A percentile compares a stretch with the other conserved stretches of the same genome.
Conservation (phyloP, 2,329 filamentous ascomycete genomes). For the Xylariaceae sp. region DNA sequence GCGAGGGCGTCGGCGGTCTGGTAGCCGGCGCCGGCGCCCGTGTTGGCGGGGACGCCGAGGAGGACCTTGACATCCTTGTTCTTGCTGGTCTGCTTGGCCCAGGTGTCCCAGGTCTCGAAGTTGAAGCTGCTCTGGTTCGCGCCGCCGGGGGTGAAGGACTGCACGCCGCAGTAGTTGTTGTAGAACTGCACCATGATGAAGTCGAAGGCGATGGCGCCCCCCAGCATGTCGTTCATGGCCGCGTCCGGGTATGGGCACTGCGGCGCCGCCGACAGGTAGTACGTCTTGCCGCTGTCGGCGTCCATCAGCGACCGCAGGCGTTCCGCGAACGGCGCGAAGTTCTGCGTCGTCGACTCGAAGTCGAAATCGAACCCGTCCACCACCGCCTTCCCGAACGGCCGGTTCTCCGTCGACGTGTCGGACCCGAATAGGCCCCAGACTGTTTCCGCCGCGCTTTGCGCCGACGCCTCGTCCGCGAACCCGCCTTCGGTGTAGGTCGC, state of each 20-base stretch:
- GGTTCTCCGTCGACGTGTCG: constrained; percentile 48
- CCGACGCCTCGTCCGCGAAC: constrained; percentile 57
- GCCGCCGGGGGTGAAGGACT: constrained; percentile 51
- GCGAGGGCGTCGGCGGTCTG: constrained; percentile 48
- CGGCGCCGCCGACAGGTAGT: constrained; percentile 66
- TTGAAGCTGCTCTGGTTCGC: constrained; percentile 61
- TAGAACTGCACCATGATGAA: constrained; percentile 69
- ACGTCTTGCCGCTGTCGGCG: constrained; percentile 52
- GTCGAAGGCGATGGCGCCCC: constrained; percentile 58
- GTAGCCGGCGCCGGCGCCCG: constrained; percentile 60
- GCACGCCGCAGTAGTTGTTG: constrained; percentile 67
- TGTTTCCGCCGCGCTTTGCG: constrained; percentile 58
- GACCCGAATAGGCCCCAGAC: constrained; percentile 76
- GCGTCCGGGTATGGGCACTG: constrained; percentile 70
- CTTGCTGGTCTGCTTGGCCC: constrained; percentile 59
- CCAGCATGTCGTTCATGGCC: constrained; percentile 59
- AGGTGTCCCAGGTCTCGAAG: constrained; percentile 65
- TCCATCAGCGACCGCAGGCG: constrained; percentile 60
- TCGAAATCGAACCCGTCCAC: constrained; percentile 80
- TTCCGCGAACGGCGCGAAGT: constrained; percentile 64
- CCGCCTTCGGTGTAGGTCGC: constrained; percentile 71
- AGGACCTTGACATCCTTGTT: constrained; percentile 65
- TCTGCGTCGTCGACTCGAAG: constrained; percentile 62
- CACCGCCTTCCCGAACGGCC: constrained; percentile 67
- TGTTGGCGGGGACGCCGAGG: constrained; percentile 61